A percentile compares a stretch with the other conserved stretches of the same genome.
Evolutionary conservation across 1,284 basidiomycete genomes (phyloP).

Genomic region (Microbotryum silenes-acaulis): DNA sequence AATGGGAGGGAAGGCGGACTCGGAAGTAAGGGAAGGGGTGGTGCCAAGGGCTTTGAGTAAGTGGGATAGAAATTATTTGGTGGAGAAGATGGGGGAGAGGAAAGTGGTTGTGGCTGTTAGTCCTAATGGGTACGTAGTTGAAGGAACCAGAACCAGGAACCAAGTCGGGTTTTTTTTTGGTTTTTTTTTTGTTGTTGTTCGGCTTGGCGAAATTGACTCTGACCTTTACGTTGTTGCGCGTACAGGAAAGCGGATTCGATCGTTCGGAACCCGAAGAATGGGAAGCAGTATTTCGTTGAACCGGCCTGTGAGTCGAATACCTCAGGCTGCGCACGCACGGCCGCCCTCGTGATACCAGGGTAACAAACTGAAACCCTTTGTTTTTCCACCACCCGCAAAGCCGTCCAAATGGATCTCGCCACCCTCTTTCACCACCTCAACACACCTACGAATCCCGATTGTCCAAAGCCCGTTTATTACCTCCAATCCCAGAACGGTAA

Average conservation of each 20-base stretch:
- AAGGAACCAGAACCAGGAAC: no score
- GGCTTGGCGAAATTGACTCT: background rate
- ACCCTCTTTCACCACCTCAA: conserved; percentile 12
- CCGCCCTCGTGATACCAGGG: no score
- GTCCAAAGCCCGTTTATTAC: conserved; percentile 49
- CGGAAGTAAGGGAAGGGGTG: conserved; percentile 38
- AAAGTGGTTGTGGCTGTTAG: conserved; percentile 68
- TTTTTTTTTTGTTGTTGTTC: no score
- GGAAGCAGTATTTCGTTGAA: conserved; percentile 66
- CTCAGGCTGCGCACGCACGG: no score
- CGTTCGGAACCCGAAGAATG: conserved; percentile 38
- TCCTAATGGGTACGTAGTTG: conserved; percentile 59
- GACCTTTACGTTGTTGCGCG: background rate
- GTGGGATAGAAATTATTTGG: conserved; percentile 62
- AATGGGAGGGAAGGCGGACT: conserved; percentile 42
- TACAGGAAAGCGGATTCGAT: conserved; percentile 70
- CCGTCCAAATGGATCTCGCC: conserved; percentile 18
- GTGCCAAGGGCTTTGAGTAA: conserved; percentile 28
- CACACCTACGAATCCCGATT: background rate
- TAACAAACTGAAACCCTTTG: no score
- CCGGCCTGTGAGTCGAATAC: conserved; percentile 43
- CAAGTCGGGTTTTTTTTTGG: background rate
- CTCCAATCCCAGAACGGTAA: conserved; percentile 89
- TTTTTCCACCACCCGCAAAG: conserved; percentile 7
- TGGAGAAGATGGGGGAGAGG: conserved; percentile 49